Evolutionary conservation across 805 yeast genomes (phyloP), one percentile per base, ranked within the genome.

Genomic region (Zygoascus tannicola): DNA sequence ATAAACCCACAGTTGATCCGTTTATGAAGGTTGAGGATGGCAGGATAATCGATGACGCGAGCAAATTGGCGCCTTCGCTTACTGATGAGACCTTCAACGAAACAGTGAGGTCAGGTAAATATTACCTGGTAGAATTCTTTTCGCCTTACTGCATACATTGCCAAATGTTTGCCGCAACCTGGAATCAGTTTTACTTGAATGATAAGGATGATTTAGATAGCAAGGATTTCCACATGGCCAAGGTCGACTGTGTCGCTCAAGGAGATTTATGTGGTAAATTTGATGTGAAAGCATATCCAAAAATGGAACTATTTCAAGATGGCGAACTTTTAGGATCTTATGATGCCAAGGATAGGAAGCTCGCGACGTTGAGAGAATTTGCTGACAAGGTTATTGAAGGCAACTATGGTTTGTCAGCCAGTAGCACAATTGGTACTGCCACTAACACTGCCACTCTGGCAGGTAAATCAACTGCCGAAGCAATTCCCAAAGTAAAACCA

Each of bases 131-230:
- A 28, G 96, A 90, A 64, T 88, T 86, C 63, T 92, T 65, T 59
- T 85, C 95, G 26, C 98, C 98, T 0, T 80, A 80, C 56, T 92
- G 98, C 60, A 60, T 67, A 5, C 97, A 90, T 63, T 92, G 98
- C 65, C 73, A 67, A 49, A 69, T 65, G 5, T 65, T 92, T 43
- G 92, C 85, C 2, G 97, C 98, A 1, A 70, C 66, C 5, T 92
- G 97, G 97, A 35, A 44, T 7, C 15, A 22, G 44, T 19, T 50
- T 5, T 84, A 76, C 64, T 54, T 66, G 20, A 60, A 69, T 32
- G 58, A 62, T 7, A 78, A 75, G 32, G 70, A 72, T 37, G 57
- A 65, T 15, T 52, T 62, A 5, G 52, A 74, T 41, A 68, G 69
- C 2, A 68, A 81, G 14, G 68, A 68, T 18, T 74, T 87, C 71